Base-by-base conservation (phyloP, 2,329 filamentous ascomycete species). In the Penicillium brevicompactum region DNA sequence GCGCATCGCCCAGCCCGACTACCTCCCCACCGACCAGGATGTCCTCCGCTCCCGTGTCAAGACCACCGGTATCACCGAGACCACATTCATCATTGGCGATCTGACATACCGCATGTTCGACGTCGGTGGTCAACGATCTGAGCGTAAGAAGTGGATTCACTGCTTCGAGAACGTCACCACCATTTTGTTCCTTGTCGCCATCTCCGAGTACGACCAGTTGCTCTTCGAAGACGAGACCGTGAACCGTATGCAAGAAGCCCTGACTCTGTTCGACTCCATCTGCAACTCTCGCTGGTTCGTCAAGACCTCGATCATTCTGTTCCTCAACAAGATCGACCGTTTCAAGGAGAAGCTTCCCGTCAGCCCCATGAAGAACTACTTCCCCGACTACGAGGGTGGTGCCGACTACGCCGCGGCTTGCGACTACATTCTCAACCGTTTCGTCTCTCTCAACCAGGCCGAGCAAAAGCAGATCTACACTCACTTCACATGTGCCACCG, bases 401-500 rank as follows among this genome's bases (percentile, higher is more conserved):
- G 89, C 96, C 66, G 93, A 99, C 78, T 99, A 99, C 72, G 88
- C 89, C 40, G 89, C 91, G 49, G 94, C 94, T 37, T 99, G 94
- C 80, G 93, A 99, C 77, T 99, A 99, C 80, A 97, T 99, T 70
- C 85, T 99, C 60, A 97, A 97, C 84, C 87, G 94, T 73, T 99
- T 99, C 78, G 94, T 97, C 69, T 94, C 90, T 74, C 82, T 99
- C 74, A 99, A 99, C 81, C 94, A 97, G 79, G 93, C 97, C 75
- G 94, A 97, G 82, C 96, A 92, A 52, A 99, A 99, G 84, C 94
- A 99, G 77, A 97, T 99, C 76, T 99, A 99, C 83, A 99, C 94
- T 56, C 94, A 97, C 78, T 99, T 99, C 80, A 99, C 94, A 48
- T 97, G 94, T 75, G 94, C 94, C 58, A 99, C 94, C 46, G 94